Conservation (phyloP, 1,284 basidiomycete genomes). For the Cerioporus squamosus region DNA sequence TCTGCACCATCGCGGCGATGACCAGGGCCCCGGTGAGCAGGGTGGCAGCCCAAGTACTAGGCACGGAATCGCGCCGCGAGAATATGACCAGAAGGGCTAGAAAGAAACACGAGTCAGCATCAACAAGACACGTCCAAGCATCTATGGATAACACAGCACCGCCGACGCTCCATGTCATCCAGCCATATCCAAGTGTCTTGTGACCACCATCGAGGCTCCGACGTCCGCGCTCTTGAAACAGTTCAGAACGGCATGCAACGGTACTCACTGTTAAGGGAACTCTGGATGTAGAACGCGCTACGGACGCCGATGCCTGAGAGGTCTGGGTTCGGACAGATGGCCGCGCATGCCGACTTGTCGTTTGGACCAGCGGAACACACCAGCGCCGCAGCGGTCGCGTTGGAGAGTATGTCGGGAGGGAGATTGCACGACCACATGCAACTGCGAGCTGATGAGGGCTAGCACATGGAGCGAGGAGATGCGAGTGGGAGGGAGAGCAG, state of each 20-base stretch:
- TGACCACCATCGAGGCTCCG: too few species aligned
- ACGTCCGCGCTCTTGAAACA: neutral
- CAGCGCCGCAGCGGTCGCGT: conserved; percentile 10
- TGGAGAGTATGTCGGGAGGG: neutral
- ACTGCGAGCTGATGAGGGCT: too few species aligned
- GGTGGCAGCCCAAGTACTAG: conserved; percentile 36
- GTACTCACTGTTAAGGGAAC: conserved; percentile 32
- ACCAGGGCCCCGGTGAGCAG: conserved; percentile 33
- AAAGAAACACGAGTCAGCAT: conserved; percentile 6
- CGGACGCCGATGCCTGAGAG: conserved; percentile 34
- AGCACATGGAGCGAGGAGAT: too few species aligned
- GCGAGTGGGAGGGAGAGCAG: too few species aligned
- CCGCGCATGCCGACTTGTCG: conserved; percentile 9
- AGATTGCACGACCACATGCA: too few species aligned
- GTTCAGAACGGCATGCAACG: neutral
- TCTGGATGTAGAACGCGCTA: conserved; percentile 35
- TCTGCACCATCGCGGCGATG: conserved; percentile 35
- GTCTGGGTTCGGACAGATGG: conserved; percentile 33
- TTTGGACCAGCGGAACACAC: conserved; percentile 3
- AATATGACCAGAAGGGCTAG: conserved; percentile 33
- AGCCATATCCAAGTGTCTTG: neutral
- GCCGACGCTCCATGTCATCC: neutral
- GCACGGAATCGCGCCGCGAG: conserved; percentile 33
- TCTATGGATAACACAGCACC: neutral
- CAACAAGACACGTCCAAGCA: neutral